These are phyloP conservation scores for Flaveria ramosissima DNA, from an alignment of 129 eudicot genomes.

Conservation along the genomic window DNA sequence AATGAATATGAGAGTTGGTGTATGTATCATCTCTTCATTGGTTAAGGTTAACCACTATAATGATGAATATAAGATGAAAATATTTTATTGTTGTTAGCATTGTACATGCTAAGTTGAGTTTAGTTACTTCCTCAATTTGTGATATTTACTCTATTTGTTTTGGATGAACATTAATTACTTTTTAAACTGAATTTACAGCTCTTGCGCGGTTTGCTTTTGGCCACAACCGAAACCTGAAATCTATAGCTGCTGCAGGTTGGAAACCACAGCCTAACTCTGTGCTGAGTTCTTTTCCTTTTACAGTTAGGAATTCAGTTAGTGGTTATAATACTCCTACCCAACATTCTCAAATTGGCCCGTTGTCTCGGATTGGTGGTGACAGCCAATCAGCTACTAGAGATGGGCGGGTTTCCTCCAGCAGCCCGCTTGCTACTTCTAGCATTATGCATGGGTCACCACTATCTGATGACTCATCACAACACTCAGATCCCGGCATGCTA, in stretches of 20 bases:
- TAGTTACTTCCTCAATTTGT: not conserved
- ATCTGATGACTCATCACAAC: conserved; percentile 92
- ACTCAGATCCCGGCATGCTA: conserved; percentile 82
- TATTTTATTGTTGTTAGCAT: not conserved
- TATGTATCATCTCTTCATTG: not conserved
- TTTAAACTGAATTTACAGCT: conserved; percentile 54
- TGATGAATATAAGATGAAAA: not conserved
- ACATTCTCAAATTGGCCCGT: conserved; percentile 68
- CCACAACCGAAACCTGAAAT: conserved; percentile 84
- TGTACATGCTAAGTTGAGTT: conserved; percentile 12
- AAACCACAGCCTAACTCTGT: conserved; percentile 79
- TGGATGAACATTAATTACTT: conserved; percentile 3
- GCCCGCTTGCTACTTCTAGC: conserved; percentile 83
- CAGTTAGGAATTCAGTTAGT: conserved; percentile 58
- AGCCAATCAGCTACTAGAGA: conserved; percentile 57
- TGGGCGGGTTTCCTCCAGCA: conserved; percentile 73
- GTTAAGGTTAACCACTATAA: not conserved
- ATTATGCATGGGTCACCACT: conserved; percentile 94
- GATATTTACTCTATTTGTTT: conserved; percentile 4
- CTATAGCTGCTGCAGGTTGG: conserved; percentile 87
- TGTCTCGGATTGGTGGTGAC: conserved; percentile 68
- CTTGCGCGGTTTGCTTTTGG: conserved; percentile 93
- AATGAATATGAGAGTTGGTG: not conserved
- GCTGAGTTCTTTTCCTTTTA: conserved; percentile 61
- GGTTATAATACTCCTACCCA: conserved; percentile 80